Evolutionary conservation across 306 rosid genomes (phyloP), one percentile per base, ranked within the genome.

Genomic region (Medicago lupulina): DNA sequence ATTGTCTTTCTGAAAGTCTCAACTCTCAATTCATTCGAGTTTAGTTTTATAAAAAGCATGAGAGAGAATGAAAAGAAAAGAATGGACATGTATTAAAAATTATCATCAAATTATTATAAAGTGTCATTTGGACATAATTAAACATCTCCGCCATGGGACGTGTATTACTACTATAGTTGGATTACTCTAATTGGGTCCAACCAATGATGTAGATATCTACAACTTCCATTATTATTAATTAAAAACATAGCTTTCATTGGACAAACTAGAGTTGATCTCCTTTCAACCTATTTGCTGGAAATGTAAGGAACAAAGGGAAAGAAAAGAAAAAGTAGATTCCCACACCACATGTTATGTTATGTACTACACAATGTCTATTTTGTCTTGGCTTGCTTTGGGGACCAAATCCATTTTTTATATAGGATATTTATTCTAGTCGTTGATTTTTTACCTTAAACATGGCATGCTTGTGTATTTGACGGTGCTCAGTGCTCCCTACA

Each of bases 201-300:
- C 53, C 75, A 85, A 89, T 80, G 83, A 89, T 83, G 86, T 58
- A 78, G 79, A 78, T 74, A 83, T 83, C 76, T 78, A 70, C 62
- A 68, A 74, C 69, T 70, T 79, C 59, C 75, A 75, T 83, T 75
- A 83, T 79, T 57, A 64, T 51, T 34, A 14, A 61, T 28, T 61
- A 31, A 61, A 60, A 78, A 75, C 41, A 59, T 72, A 72, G 83
- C 75, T 70, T 77, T 80, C 57, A 58, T 76, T 76, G 85, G 80
- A 71, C 57, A 81, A 78, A 85, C 85, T 79, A 75, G 90, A 79
- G 82, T 81, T 82, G 79, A 81, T 73, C 50, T 76, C 62, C 75
- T 80, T 80, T 87, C 86, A 90, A 80, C 83, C 84, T 80, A 87
- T 80, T 87, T 88, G 93, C 90, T 85, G 87, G 86, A 89, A 85